Conservation (phyloP, 805 yeast species). For the Barnettozyma populi region DNA sequence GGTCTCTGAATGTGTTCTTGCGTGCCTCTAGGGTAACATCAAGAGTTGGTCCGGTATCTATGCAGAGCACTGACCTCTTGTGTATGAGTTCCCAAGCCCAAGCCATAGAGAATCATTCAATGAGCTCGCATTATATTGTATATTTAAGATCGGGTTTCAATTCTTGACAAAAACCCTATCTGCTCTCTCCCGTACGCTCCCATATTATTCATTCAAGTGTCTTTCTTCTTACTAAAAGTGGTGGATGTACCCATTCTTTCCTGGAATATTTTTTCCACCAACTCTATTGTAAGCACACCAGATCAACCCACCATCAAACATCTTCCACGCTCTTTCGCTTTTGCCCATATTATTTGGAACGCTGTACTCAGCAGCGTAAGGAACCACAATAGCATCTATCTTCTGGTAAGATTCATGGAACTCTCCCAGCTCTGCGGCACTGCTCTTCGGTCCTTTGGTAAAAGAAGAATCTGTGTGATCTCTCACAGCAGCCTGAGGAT, state of each 20-base stretch:
- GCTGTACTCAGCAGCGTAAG: slow-evolving; percentile 38
- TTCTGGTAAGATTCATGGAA: slow-evolving; percentile 33
- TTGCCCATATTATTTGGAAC: slow-evolving; percentile 30
- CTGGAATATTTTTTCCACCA: slow-evolving; percentile 30
- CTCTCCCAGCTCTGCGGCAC: slow-evolving; percentile 23
- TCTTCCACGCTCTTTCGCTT: slow-evolving; percentile 41
- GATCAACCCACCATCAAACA: slow-evolving; percentile 36
- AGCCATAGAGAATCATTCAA: too few relatives aligned
- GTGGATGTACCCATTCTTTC: slow-evolving; percentile 15
- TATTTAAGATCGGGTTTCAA: too few relatives aligned
- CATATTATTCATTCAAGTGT: neutral
- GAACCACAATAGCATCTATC: slow-evolving; percentile 42
- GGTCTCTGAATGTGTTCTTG: too few relatives aligned
- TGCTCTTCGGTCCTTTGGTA: slow-evolving; percentile 6
- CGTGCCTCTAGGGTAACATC: too few relatives aligned
- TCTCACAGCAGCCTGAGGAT: slow-evolving; percentile 24
- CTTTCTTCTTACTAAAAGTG: neutral
- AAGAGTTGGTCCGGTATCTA: too few relatives aligned
- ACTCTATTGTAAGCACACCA: slow-evolving; percentile 57
- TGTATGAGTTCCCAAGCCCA: too few relatives aligned
- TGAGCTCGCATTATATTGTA: too few relatives aligned
- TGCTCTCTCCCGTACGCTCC: neutral
- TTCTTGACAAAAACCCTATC: neutral
- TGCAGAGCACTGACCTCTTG: too few relatives aligned
- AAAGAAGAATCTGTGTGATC: slow-evolving; percentile 27